phyloP scores from a whole-genome alignment of 1,139 yeast genomes.

The Kodamaea suecica region DNA sequence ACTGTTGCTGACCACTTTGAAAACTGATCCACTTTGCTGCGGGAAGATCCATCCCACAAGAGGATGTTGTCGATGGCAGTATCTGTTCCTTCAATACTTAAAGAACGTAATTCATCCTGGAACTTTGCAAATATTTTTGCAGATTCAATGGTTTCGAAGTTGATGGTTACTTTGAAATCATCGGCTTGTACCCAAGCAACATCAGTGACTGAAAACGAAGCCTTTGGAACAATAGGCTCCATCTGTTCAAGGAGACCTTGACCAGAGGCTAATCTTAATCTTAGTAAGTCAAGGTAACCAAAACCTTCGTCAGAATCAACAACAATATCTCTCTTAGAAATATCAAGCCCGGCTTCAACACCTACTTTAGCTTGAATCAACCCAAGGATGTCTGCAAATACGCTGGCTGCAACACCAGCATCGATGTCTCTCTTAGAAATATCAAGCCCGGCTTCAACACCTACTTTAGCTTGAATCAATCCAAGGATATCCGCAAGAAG shows the following conservation, averaged over 20 bases:
- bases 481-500: conserved; percentile 1
- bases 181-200: conserved; percentile 25
- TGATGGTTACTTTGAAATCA: conserved; percentile 26
- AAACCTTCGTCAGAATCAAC: conserved; percentile 8
- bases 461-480: conserved; percentile 1
- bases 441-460: background rate
- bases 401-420: conserved; percentile 7
- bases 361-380: conserved; percentile 7
- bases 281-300: conserved; percentile 11
- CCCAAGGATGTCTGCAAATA: conserved; percentile 7
- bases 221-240: conserved; percentile 24
- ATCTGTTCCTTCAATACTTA: conserved; percentile 12
- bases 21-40: conserved; percentile 22
- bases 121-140: conserved; percentile 22
- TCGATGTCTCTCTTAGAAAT: conserved; percentile 4
- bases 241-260: conserved; percentile 7
- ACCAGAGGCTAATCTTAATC: conserved; percentile 8
- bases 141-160: conserved; percentile 22
- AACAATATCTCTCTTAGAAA: conserved; percentile 5
- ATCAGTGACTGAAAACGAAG: conserved; percentile 26
- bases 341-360: conserved; percentile 13
- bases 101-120: conserved; percentile 20
- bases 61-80: conserved; percentile 9
- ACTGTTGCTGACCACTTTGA: conserved; percentile 20
- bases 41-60: conserved; percentile 17